phyloP scores from a whole-genome alignment of 2,329 filamentous ascomycete genomes.

The Nectriaceae sp. region DNA sequence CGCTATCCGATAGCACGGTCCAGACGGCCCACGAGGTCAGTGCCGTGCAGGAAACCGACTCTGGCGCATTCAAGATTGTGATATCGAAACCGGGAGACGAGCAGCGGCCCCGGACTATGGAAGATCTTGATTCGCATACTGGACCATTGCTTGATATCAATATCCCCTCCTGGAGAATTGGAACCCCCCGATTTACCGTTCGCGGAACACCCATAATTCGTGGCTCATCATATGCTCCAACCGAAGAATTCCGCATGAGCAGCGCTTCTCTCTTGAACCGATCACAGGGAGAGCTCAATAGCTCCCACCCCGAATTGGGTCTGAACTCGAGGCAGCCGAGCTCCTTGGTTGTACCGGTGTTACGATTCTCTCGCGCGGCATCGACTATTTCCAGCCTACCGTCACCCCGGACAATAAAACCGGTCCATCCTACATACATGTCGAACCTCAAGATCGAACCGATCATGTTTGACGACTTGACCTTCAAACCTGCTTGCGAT shows the following conservation, averaged over 20 bases:
- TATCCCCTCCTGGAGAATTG: slow-evolving; percentile 84
- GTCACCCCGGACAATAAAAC: slow-evolving; percentile 42
- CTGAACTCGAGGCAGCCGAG: slow-evolving; percentile 37
- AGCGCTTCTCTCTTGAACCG: slow-evolving; percentile 50
- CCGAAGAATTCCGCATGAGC: slow-evolving; percentile 69
- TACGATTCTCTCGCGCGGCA: slow-evolving; percentile 30
- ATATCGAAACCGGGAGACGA: slow-evolving; percentile 71
- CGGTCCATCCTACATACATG: slow-evolving; percentile 48
- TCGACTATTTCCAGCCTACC: slow-evolving; percentile 28
- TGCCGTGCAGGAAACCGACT: slow-evolving; percentile 54
- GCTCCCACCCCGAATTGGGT: slow-evolving; percentile 26
- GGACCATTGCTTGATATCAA: slow-evolving; percentile 67
- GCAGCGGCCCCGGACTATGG: slow-evolving; percentile 61
- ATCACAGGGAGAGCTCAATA: slow-evolving; percentile 33
- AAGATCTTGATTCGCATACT: slow-evolving; percentile 49
- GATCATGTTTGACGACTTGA: slow-evolving; percentile 79
- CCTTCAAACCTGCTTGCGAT: slow-evolving; percentile 76
- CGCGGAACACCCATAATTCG: slow-evolving; percentile 76
- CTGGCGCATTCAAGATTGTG: slow-evolving; percentile 75
- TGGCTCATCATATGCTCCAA: slow-evolving; percentile 77
- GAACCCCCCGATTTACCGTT: slow-evolving; percentile 77
- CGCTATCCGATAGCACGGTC: slow-evolving; percentile 76
- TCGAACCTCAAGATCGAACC: slow-evolving; percentile 62
- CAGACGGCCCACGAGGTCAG: slow-evolving; percentile 65
- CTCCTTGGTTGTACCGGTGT: slow-evolving; percentile 39